Percentiles rank a stretch among this genome's conserved stretches.
These are phyloP conservation scores for Orbilia brochopaga DNA, from an alignment of 2,329 filamentous ascomycete genomes.

Conservation along the genomic window DNA sequence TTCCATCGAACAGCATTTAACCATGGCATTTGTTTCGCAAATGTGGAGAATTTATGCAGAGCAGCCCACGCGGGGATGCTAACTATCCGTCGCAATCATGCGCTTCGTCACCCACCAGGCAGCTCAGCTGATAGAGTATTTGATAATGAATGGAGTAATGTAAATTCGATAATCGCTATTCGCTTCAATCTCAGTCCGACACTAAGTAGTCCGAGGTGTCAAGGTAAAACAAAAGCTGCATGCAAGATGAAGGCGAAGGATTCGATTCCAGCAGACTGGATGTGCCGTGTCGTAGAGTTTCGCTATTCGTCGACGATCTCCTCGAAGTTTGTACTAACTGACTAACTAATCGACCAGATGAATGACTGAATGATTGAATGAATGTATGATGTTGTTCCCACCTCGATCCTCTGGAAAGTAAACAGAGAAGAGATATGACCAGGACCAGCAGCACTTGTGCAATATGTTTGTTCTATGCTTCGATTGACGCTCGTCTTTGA, in stretches of 20 bases:
- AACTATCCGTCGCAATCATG: too few relatives aligned
- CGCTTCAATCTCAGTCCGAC: neutral
- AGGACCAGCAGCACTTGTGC: conserved; percentile 52
- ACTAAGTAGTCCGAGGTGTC: neutral
- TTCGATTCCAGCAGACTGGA: neutral
- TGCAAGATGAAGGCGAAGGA: neutral
- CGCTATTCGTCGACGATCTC: neutral
- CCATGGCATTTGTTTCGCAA: conserved; percentile 1
- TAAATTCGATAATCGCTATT: neutral
- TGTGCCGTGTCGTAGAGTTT: neutral
- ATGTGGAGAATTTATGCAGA: neutral
- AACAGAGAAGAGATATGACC: conserved; percentile 49
- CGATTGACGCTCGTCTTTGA: conserved; percentile 54
- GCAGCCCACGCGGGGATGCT: neutral
- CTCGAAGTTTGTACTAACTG: conserved; percentile 21
- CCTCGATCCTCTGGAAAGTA: conserved; percentile 49
- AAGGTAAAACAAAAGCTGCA: neutral
- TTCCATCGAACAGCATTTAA: neutral
- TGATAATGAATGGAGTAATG: too few relatives aligned
- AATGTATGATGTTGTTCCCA: conserved; percentile 40
- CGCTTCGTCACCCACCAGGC: too few relatives aligned
- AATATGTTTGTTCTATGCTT: conserved; percentile 55
- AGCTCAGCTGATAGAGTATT: too few relatives aligned
- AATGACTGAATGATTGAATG: too few relatives aligned
- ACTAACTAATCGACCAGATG: too few relatives aligned